Conservation (phyloP, 1,284 basidiomycete genomes). For the Puccinia novopanici region DNA sequence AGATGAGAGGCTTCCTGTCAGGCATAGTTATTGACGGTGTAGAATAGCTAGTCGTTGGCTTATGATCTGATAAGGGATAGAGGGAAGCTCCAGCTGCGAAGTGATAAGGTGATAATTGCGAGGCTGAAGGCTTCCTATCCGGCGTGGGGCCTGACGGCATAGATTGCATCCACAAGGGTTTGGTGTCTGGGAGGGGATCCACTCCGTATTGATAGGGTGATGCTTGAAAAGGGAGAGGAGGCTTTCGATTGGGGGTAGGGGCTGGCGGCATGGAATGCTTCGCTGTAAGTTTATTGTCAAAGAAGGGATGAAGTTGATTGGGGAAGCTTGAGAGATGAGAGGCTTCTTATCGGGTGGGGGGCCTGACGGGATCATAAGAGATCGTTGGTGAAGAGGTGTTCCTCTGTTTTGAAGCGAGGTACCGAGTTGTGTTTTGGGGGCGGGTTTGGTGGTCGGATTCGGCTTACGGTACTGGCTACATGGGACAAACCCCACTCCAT, state of each 20-base stretch:
- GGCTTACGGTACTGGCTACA: not conserved
- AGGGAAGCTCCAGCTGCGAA: not conserved
- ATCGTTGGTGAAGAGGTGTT: not conserved
- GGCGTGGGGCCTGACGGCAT: not conserved
- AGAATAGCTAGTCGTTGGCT: not conserved
- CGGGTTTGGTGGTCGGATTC: not conserved
- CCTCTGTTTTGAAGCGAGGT: not conserved
- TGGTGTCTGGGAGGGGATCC: no score
- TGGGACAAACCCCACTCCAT: constrained; percentile 1
- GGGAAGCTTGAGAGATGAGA: not conserved
- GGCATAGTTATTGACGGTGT: not conserved
- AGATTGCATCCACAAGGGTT: not conserved
- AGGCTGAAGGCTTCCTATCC: not conserved
- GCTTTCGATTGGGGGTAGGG: no score
- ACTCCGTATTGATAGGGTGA: no score
- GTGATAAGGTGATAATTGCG: not conserved
- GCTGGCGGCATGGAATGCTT: no score
- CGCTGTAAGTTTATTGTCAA: no score
- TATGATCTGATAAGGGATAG: not conserved
- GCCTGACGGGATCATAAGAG: not conserved
- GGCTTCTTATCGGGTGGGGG: not conserved
- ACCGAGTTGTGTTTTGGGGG: not conserved
- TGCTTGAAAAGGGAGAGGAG: no score
- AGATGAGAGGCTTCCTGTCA: not conserved
- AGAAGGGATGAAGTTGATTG: not conserved